Conservation (phyloP, 2,329 filamentous ascomycete genomes). For the Hymenoscyphus salicellus region DNA sequence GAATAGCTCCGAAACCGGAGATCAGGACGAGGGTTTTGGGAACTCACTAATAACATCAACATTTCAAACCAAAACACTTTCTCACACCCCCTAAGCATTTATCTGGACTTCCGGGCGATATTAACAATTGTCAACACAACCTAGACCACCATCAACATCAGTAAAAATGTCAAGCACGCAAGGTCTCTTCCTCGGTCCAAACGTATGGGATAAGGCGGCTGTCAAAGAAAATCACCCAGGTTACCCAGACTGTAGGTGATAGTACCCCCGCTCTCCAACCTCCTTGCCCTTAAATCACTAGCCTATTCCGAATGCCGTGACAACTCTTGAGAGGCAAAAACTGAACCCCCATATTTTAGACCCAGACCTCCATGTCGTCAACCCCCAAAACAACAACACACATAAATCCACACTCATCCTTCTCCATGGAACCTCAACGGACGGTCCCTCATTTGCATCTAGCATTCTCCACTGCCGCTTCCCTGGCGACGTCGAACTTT, state of each 20-base stretch:
- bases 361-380: constrained; percentile 21
- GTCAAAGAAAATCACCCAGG: background rate
- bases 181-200: background rate
- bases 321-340: no score
- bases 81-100: background rate
- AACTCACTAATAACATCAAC: background rate
- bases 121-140: background rate
- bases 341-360: background rate
- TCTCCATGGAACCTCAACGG: constrained; percentile 42
- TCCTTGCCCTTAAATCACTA: background rate
- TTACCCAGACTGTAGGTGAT: no score
- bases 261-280: background rate
- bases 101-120: background rate
- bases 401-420: constrained; percentile 39
- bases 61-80: background rate
- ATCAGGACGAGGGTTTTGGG: background rate
- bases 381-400: constrained; percentile 20
- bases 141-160: background rate
- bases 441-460: constrained; percentile 37
- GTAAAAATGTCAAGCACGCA: background rate
- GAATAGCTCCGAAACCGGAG: background rate
- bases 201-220: background rate
- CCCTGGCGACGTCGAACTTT: constrained; percentile 16
- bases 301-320: no score
- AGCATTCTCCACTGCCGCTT: constrained; percentile 33